phyloP scores from a whole-genome alignment of 306 rosid species.

The Pterocarpus macrocarpus region DNA sequence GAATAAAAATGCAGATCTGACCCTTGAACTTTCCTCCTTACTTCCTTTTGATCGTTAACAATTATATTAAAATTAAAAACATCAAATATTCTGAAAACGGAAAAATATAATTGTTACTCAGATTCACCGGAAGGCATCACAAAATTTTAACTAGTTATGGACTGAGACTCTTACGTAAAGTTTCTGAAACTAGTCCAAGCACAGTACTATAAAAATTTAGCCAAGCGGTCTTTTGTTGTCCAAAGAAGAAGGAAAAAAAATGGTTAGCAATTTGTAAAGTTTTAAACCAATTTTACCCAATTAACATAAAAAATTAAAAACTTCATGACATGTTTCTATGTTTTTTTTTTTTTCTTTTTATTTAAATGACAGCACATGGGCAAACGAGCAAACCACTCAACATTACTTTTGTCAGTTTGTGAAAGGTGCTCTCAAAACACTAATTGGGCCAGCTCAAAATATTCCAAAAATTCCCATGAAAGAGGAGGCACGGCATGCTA shows the following conservation, averaged over 20 bases:
- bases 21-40: neutral
- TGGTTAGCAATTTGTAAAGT: neutral
- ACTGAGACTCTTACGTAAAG: too few relatives aligned
- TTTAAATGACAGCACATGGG: neutral
- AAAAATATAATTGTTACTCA: neutral
- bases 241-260: neutral
- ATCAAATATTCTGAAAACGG: neutral
- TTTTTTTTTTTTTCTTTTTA: neutral
- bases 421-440: conserved; percentile 7
- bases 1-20: neutral
- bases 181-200: too few relatives aligned
- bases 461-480: conserved; percentile 10
- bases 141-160: neutral
- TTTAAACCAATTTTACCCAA: too few relatives aligned
- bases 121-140: conserved; percentile 13
- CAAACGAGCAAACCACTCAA: neutral
- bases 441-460: conserved; percentile 3
- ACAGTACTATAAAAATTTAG: neutral
- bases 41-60: neutral
- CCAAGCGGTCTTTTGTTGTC: neutral
- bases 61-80: neutral
- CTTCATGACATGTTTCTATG: neutral
- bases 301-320: too few relatives aligned
- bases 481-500: neutral
- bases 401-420: too few relatives aligned